phyloP scores from a whole-genome alignment of 208 protist species.

The Endotrypanum monterogeii region DNA sequence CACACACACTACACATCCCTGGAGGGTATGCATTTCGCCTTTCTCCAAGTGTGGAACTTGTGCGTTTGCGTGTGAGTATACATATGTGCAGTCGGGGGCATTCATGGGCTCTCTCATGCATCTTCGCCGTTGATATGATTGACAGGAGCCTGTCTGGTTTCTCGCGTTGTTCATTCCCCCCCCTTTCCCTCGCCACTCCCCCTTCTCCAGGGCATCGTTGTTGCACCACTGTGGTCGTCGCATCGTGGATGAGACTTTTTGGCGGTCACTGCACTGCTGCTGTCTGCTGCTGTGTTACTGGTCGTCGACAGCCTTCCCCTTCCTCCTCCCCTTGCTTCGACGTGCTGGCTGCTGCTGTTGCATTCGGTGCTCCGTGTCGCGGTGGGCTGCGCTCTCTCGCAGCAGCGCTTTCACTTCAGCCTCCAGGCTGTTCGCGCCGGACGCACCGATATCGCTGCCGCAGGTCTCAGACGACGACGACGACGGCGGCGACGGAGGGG shows the following conservation, averaged over 20 bases:
- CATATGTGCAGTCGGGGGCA: no score
- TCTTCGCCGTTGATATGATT: no score
- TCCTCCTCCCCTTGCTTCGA: background rate
- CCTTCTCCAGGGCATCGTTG: no score
- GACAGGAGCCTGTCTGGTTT: no score
- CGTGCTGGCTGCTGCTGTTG: constrained; percentile 1
- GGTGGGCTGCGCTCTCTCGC: constrained; percentile 7
- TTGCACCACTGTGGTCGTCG: no score
- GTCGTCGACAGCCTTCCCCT: background rate
- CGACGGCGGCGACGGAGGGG: background rate
- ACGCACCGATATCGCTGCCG: background rate
- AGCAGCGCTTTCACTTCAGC: constrained; percentile 20
- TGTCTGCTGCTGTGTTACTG: constrained; percentile 6
- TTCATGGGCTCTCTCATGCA: no score
- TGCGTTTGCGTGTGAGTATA: no score
- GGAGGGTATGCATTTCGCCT: no score
- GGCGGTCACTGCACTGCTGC: constrained; percentile 10
- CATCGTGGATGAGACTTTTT: no score
- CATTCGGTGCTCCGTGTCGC: background rate
- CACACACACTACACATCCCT: background rate
- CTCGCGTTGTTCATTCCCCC: no score
- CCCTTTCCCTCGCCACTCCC: background rate
- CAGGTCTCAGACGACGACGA: background rate
- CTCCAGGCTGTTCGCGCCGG: constrained; percentile 1
- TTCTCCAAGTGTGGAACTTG: no score